phyloP scores from a whole-genome alignment of 2,329 filamentous ascomycete genomes.

The Ophiocordyceps camponoti-leonardi region DNA sequence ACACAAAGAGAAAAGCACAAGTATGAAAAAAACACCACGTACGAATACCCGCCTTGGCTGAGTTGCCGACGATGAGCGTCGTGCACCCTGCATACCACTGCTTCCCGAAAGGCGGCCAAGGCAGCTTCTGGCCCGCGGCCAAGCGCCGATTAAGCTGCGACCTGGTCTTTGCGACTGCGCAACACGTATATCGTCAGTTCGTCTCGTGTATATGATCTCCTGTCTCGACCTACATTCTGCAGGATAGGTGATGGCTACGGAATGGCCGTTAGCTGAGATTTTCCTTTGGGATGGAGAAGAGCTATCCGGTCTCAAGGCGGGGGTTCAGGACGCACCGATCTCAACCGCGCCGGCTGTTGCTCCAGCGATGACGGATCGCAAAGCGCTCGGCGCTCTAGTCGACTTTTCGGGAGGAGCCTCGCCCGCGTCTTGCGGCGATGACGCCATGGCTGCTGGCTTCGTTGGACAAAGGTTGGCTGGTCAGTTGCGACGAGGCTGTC shows the following conservation, averaged over 20 bases:
- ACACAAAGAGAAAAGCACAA: background rate
- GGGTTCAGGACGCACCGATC: constrained; percentile 44
- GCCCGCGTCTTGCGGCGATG: constrained; percentile 8
- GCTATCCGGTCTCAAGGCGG: background rate
- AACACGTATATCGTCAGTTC: background rate
- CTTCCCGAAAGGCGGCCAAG: constrained; percentile 81
- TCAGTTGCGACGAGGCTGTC: too few relatives aligned
- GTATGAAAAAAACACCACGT: constrained; percentile 20
- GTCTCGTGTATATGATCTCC: background rate
- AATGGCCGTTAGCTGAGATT: constrained; percentile 6
- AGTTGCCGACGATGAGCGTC: constrained; percentile 91
- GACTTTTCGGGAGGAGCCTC: constrained; percentile 11
- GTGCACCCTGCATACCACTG: constrained; percentile 99
- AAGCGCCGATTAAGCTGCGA: constrained; percentile 82
- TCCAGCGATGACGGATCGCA: constrained; percentile 83
- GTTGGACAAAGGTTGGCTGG: background rate
- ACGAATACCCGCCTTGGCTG: constrained; percentile 89
- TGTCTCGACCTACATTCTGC: constrained; percentile 55
- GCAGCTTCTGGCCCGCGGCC: constrained; percentile 67
- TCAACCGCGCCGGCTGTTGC: constrained; percentile 89
- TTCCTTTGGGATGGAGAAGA: constrained; percentile 4
- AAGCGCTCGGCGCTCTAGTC: constrained; percentile 46
- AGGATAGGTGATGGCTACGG: constrained; percentile 67
- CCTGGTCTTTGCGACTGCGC: constrained; percentile 75
- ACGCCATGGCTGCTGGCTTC: constrained; percentile 10